Evolutionary conservation across 2,329 filamentous ascomycete genomes (phyloP).

Genomic region (Aspergillus sp.): DNA sequence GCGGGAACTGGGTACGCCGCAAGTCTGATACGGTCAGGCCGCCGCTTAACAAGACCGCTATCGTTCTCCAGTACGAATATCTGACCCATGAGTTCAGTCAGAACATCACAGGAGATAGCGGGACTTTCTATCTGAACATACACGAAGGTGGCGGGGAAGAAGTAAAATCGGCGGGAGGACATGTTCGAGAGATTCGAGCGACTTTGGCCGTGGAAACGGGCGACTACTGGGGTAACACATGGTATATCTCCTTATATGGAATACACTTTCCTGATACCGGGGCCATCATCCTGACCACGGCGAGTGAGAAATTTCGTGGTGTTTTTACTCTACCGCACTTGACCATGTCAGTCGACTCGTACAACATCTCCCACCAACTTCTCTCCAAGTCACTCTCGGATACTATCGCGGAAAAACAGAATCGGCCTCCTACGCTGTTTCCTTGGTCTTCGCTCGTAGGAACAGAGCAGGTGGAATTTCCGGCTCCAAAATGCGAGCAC

Average conservation of each 20-base stretch:
- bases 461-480: constrained; percentile 50
- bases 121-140: constrained; percentile 71
- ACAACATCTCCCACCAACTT: constrained; percentile 63
- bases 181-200: constrained; percentile 70
- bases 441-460: constrained; percentile 77
- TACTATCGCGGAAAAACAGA: constrained; percentile 66
- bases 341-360: constrained; percentile 61
- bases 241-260: constrained; percentile 80
- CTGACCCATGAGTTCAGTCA: constrained; percentile 69
- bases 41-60: constrained; percentile 67
- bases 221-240: constrained; percentile 70
- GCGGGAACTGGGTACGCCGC: constrained; percentile 74
- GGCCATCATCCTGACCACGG: constrained; percentile 79
- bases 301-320: constrained; percentile 92
- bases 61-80: constrained; percentile 70
- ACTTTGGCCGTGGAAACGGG: constrained; percentile 74
- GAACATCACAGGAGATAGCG: constrained; percentile 76
- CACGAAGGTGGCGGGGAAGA: constrained; percentile 56
- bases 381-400: constrained; percentile 74
- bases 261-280: constrained; percentile 85
- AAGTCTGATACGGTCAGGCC: constrained; percentile 55
- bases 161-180: constrained; percentile 49
- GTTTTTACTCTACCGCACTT: constrained; percentile 89
- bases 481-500: constrained; percentile 82
- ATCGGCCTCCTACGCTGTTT: constrained; percentile 60